Conservation (phyloP, 768 basidiomycete species). For the Boletellus sp. region DNA sequence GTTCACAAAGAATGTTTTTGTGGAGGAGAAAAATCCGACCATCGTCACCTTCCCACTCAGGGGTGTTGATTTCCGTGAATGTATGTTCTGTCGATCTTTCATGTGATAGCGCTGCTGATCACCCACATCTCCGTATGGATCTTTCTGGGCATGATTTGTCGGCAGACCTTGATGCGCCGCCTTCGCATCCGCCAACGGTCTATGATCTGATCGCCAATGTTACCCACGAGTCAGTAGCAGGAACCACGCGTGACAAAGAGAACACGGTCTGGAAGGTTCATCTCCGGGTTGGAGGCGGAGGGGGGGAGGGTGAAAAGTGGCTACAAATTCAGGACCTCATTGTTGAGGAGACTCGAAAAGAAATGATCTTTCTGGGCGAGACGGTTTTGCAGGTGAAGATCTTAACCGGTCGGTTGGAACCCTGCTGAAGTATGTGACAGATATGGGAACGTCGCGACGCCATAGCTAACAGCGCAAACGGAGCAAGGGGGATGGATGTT, state of each 20-base stretch:
- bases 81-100: slow-evolving; percentile 48
- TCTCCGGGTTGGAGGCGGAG: slow-evolving; percentile 69
- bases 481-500: slow-evolving; percentile 28
- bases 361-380: slow-evolving; percentile 97
- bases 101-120: slow-evolving; percentile 20
- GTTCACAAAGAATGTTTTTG: slow-evolving; percentile 94
- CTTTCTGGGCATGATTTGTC: slow-evolving; percentile 16
- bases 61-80: slow-evolving; percentile 89
- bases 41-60: slow-evolving; percentile 96
- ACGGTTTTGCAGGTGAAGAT: slow-evolving; percentile 82
- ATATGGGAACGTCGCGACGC: slow-evolving; percentile 59
- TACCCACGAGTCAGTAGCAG: slow-evolving; percentile 90
- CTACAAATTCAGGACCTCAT: slow-evolving; percentile 95
- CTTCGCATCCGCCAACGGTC: slow-evolving; percentile 55
- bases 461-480: slow-evolving; percentile 10
- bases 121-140: slow-evolving; percentile 22
- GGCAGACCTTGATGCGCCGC: slow-evolving; percentile 74
- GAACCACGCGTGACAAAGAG: slow-evolving; percentile 91
- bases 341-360: slow-evolving; percentile 92
- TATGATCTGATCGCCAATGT: slow-evolving; percentile 98
- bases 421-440: slow-evolving; percentile 31
- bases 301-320: slow-evolving; percentile 89
- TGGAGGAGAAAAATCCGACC: slow-evolving; percentile 98
- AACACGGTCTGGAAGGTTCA: slow-evolving; percentile 93
- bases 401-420: slow-evolving; percentile 1